Percentiles rank a stretch among this genome's conserved stretches.
phyloP scores from a whole-genome alignment of 2,329 filamentous ascomycete species.

The Tothia fuscella region DNA sequence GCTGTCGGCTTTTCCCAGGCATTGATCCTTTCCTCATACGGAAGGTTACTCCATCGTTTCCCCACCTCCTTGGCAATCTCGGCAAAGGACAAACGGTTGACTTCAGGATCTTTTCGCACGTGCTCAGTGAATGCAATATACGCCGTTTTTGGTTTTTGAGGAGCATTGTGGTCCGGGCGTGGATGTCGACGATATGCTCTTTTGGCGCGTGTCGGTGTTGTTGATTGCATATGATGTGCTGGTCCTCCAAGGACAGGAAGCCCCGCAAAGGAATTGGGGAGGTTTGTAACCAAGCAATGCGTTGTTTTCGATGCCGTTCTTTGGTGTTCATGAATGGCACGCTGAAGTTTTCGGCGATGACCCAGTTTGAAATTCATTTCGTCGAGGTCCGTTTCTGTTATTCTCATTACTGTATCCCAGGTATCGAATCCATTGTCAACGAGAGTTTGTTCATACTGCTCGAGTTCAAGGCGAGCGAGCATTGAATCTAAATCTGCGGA shows the following conservation, averaged over 20 bases:
- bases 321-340: slow-evolving; percentile 8
- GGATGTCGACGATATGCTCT: slow-evolving; percentile 1
- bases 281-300: too few species aligned
- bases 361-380: slow-evolving; percentile 12
- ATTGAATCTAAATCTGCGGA: neutral
- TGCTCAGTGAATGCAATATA: slow-evolving; percentile 1
- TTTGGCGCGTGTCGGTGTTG: neutral
- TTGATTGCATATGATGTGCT: too few species aligned
- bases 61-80: neutral
- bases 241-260: neutral
- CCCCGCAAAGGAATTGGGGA: neutral
- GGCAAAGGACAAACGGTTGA: neutral
- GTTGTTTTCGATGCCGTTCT: neutral
- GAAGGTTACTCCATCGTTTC: neutral
- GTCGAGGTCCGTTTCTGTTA: slow-evolving; percentile 12
- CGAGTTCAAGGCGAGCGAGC: neutral
- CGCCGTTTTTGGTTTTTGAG: neutral
- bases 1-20: neutral
- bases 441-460: slow-evolving; percentile 9
- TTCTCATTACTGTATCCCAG: slow-evolving; percentile 11
- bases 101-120: neutral
- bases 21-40: neutral
- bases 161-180: neutral
- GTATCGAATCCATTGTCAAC: slow-evolving; percentile 13
- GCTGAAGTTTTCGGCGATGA: slow-evolving; percentile 13